These are phyloP conservation scores for Parietaria judaica DNA, from an alignment of 306 rosid species.

Conservation along the genomic window DNA sequence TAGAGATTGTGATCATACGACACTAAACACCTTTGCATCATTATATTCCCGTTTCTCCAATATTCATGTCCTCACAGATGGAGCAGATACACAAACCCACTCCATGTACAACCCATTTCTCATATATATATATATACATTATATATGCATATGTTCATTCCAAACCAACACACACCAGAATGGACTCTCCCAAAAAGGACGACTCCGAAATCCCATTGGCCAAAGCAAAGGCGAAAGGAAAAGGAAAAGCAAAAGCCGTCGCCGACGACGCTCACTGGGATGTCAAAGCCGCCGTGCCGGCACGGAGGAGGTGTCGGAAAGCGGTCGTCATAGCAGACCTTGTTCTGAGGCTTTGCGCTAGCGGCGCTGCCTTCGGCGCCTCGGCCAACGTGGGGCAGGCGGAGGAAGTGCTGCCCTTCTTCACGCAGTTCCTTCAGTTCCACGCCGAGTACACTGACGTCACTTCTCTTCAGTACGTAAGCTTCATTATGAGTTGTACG, in stretches of 20 bases:
- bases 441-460: slow-evolving; percentile 50
- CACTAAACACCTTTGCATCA: too few species aligned
- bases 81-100: too few species aligned
- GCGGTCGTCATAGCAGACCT: slow-evolving; percentile 41
- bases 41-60: too few species aligned
- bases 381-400: slow-evolving; percentile 29
- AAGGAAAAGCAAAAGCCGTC: slow-evolving; percentile 26
- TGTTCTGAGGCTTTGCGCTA: slow-evolving; percentile 37
- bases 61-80: too few species aligned
- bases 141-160: too few species aligned
- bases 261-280: slow-evolving; percentile 13
- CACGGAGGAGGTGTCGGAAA: slow-evolving; percentile 32
- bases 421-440: slow-evolving; percentile 67
- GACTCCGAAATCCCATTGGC: slow-evolving; percentile 46
- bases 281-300: slow-evolving; percentile 26
- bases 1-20: too few species aligned
- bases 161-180: too few species aligned
- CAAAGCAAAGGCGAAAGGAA: slow-evolving; percentile 17
- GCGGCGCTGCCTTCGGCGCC: slow-evolving; percentile 43
- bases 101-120: too few species aligned
- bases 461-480: slow-evolving; percentile 37
- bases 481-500: neutral
- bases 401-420: slow-evolving; percentile 55
- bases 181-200: slow-evolving; percentile 14
- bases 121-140: neutral